phyloP scores from a whole-genome alignment of 345 rosid genomes.

The Hibiscus syriacus region DNA sequence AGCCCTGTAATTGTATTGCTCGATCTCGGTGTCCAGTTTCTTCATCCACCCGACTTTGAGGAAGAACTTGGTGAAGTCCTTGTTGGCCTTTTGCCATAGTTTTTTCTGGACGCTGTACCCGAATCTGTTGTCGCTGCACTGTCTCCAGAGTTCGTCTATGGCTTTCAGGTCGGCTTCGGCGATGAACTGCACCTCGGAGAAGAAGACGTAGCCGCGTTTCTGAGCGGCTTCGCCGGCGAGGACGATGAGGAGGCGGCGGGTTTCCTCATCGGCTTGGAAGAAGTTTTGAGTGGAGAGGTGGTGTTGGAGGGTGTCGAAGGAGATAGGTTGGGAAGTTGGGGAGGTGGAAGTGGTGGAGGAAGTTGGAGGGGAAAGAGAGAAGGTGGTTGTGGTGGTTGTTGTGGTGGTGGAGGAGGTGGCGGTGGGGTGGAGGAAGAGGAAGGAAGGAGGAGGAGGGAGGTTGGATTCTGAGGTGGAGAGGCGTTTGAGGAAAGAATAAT shows the following conservation, averaged over 20 bases:
- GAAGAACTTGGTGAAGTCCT: constrained; percentile 72
- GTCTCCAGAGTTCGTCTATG: constrained; percentile 70
- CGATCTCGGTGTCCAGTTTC: constrained; percentile 77
- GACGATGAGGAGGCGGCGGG: constrained; percentile 75
- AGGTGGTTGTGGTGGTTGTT: constrained; percentile 11
- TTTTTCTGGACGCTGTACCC: constrained; percentile 83
- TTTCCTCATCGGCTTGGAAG: constrained; percentile 87
- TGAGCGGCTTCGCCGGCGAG: constrained; percentile 75
- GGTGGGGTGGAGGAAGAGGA: constrained; percentile 28
- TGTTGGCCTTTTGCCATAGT: constrained; percentile 52
- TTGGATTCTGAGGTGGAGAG: constrained; percentile 7
- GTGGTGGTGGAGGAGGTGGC: constrained; percentile 22
- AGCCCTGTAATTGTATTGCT: constrained; percentile 76
- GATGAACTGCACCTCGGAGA: constrained; percentile 89
- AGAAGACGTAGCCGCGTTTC: constrained; percentile 87
- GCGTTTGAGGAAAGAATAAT: constrained; percentile 15
- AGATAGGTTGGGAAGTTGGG: constrained; percentile 31
- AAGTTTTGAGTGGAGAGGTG: constrained; percentile 58
- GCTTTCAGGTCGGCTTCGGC: constrained; percentile 48
- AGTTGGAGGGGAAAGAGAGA: constrained; percentile 15
- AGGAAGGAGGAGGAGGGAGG: constrained; percentile 5
- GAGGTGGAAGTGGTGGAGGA: constrained; percentile 33
- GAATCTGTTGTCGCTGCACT: constrained; percentile 58
- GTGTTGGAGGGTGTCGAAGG: constrained; percentile 56
- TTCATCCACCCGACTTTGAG: constrained; percentile 94